Percentiles rank a stretch among this genome's conserved stretches.
Evolutionary conservation across 129 eudicot genomes (phyloP).

Genomic region (Silybum marianum): DNA sequence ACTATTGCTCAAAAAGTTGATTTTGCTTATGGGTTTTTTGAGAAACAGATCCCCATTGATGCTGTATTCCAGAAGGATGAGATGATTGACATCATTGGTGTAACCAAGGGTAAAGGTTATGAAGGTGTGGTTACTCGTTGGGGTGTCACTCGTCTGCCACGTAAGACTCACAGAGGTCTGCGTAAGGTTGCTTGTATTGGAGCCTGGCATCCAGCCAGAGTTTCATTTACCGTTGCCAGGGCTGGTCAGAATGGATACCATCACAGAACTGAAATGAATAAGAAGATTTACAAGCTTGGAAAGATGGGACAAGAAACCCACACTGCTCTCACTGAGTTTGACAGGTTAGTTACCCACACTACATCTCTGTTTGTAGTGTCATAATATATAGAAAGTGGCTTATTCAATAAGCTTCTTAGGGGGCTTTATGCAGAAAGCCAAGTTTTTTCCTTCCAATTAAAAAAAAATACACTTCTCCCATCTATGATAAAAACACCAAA

Average conservation of each 20-base stretch:
- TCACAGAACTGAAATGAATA: constrained; percentile 80
- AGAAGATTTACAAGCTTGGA: constrained; percentile 72
- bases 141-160: constrained; percentile 57
- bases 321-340: constrained; percentile 68
- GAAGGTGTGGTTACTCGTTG: constrained; percentile 59
- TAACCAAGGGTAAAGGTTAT: constrained; percentile 41
- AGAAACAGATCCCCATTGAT: constrained; percentile 65
- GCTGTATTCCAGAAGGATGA: constrained; percentile 79
- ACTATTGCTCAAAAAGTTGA: constrained; percentile 68
- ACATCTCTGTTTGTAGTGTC: background rate
- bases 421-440: no score
- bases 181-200: constrained; percentile 77
- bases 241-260: constrained; percentile 87
- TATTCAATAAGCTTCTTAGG: no score
- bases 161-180: constrained; percentile 25
- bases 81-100: constrained; percentile 47
- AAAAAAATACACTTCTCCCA: no score
- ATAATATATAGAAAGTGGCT: background rate
- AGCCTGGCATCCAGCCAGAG: constrained; percentile 79
- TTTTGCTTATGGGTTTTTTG: constrained; percentile 62
- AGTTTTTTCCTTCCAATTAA: no score
- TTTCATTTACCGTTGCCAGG: constrained; percentile 75
- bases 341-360: constrained; percentile 51
- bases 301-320: constrained; percentile 64
- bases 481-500: no score